These are phyloP conservation scores for Cryptococcus hybrid DNA, from an alignment of 1,284 basidiomycete genomes.

Conservation along the genomic window DNA sequence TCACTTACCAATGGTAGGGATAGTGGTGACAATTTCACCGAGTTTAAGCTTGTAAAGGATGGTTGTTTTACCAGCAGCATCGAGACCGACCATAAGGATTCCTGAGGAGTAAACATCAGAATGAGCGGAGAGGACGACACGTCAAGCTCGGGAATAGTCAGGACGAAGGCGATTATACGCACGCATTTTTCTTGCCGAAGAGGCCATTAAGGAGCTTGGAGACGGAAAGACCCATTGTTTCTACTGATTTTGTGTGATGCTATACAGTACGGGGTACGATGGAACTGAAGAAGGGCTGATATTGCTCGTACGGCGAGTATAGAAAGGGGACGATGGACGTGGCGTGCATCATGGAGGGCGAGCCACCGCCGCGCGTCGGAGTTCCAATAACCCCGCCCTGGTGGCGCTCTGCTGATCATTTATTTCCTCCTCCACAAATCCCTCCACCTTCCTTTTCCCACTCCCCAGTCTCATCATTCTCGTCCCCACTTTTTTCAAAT, in stretches of 20 bases:
- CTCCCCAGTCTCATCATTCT: too few species aligned
- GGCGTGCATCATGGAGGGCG: background rate
- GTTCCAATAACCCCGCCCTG: too few species aligned
- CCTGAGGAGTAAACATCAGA: conserved; percentile 35
- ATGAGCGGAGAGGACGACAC: too few species aligned
- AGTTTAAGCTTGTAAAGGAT: conserved; percentile 98
- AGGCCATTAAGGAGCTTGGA: conserved; percentile 78
- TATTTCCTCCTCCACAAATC: too few species aligned
- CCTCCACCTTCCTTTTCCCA: too few species aligned
- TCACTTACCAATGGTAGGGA: conserved; percentile 94
- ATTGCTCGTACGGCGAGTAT: background rate
- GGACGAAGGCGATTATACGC: conserved; percentile 48
- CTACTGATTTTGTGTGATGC: background rate
- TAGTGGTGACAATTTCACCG: conserved; percentile 98
- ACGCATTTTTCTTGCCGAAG: conserved; percentile 99
- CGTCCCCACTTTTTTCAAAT: too few species aligned
- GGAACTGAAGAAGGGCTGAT: conserved; percentile 1
- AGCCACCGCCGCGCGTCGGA: too few species aligned
- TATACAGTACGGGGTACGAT: conserved; percentile 1
- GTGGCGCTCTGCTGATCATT: too few species aligned
- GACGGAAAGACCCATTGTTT: conserved; percentile 77
- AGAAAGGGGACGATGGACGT: background rate
- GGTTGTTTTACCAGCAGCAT: conserved; percentile 96
- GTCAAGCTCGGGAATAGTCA: background rate
- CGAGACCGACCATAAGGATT: conserved; percentile 80